phyloP scores from a whole-genome alignment of 345 rosid genomes.

The Chamaenerion angustifolium region DNA sequence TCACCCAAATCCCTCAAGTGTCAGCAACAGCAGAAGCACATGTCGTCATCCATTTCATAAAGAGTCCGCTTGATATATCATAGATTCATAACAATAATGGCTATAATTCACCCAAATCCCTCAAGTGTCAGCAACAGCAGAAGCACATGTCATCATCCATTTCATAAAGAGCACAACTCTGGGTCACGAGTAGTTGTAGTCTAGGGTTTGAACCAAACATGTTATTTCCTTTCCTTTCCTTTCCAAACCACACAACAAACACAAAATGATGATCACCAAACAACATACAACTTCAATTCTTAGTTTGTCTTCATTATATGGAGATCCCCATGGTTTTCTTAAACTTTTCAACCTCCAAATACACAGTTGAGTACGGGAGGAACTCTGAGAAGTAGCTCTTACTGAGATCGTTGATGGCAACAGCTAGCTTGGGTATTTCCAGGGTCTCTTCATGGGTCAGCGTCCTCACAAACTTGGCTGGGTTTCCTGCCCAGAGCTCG shows the following conservation, averaged over 20 bases:
- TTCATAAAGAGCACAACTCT: too few species aligned
- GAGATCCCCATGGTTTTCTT: slow-evolving; percentile 62
- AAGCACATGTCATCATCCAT: too few species aligned
- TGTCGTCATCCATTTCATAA: too few species aligned
- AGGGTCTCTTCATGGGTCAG: slow-evolving; percentile 81
- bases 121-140: too few species aligned
- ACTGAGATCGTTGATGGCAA: slow-evolving; percentile 80
- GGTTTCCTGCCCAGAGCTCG: slow-evolving; percentile 98
- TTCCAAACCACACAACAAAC: neutral
- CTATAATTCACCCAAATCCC: too few species aligned
- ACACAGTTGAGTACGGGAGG: slow-evolving; percentile 82
- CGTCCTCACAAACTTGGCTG: slow-evolving; percentile 72
- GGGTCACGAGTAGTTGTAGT: too few species aligned
- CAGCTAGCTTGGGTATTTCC: slow-evolving; percentile 94
- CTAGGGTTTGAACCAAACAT: slow-evolving; percentile 5
- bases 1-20: too few species aligned
- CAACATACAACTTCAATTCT: too few species aligned
- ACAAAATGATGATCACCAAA: too few species aligned
- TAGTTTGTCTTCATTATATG: slow-evolving; percentile 19
- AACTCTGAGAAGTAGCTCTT: slow-evolving; percentile 63
- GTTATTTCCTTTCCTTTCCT: slow-evolving; percentile 56
- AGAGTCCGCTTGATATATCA: too few species aligned
- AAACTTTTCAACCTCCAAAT: slow-evolving; percentile 90
- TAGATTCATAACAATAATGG: too few species aligned
- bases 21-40: too few species aligned